These are phyloP conservation scores for Diospyros lotus DNA, from an alignment of 148 eudicot species.

Conservation along the genomic window DNA sequence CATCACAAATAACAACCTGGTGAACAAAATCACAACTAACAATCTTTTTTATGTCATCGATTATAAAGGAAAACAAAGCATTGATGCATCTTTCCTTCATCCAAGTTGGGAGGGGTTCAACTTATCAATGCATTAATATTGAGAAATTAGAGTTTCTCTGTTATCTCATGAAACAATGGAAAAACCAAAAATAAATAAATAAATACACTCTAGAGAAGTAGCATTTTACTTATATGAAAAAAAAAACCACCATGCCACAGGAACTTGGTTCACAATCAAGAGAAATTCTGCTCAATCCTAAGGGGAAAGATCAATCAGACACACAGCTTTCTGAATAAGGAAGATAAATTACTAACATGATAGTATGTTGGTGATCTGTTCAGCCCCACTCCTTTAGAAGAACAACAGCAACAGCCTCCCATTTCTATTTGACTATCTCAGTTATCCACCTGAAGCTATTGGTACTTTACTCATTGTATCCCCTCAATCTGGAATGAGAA, in stretches of 20 bases:
- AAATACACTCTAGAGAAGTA: neutral
- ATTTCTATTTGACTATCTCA: constrained; percentile 27
- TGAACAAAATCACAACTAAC: too few relatives aligned
- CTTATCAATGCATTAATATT: neutral
- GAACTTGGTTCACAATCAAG: neutral
- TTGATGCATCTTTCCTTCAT: neutral
- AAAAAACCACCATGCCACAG: neutral
- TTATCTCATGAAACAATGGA: neutral
- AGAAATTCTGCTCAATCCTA: neutral
- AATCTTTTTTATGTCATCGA: too few relatives aligned
- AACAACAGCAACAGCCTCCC: constrained; percentile 66
- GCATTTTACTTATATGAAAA: neutral
- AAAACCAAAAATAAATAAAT: neutral
- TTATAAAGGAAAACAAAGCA: neutral
- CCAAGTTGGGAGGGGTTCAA: neutral
- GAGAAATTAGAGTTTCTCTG: neutral
- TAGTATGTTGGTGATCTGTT: constrained; percentile 46
- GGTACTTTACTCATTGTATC: constrained; percentile 24
- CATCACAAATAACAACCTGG: too few relatives aligned
- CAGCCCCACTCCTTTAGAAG: constrained; percentile 50
- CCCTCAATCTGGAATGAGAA: constrained; percentile 6
- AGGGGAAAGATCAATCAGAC: neutral
- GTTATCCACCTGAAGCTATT: constrained; percentile 29
- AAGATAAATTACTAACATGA: constrained; percentile 42
- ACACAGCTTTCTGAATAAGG: neutral